Evolutionary conservation across 768 basidiomycete genomes (phyloP), one percentile per base, ranked within the genome.

Genomic region (Calvatia gigantea): DNA sequence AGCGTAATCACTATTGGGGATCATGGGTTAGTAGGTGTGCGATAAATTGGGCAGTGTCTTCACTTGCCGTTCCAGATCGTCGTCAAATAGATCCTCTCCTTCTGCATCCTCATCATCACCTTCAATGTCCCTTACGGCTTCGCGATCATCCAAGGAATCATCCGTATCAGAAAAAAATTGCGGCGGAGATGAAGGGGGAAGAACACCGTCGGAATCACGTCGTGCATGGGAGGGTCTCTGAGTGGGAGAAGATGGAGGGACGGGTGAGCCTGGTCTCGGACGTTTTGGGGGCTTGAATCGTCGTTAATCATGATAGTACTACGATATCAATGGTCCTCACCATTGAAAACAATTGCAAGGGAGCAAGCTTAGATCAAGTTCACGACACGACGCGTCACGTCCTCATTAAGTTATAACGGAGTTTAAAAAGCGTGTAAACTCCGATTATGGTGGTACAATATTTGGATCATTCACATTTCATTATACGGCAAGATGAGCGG

Each of bases 1-100:
- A 9, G 85, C 86, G 70, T 99, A 98, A 65, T 98, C 96, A 54
- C 89, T 91, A 61, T 8, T 41, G 38, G 56, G 39, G 7, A 48
- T 41, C 25, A 39, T 50, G 41, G 29, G 51, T 62, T 38, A 12
- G 54, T 57, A 49, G 53, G 61, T 60, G 23, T 46, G 44, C 59
- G 21, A 51, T 27, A 37, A 17, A 45, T 35, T 6, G 5, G 41
- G 28, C 41, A 11, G 56, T 45, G 31, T 8, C 8, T 1, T 57
- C 32, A 58, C 84, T 62, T 66, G 91, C 95, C 78, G 79, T 69
- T 89, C 83, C 56, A 91, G 70, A 47, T 75, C 77, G n/a, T 94
- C 85, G 31, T 79, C 90, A 69, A 95, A 98, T 39, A 99, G 82
- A 73, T 98, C 96, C 69, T 98, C 96, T 33, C 91, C 91, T 21